These are phyloP conservation scores for Globisporangium paroecandrum DNA, from an alignment of 352 stramenopile species.

Conservation along the genomic window DNA sequence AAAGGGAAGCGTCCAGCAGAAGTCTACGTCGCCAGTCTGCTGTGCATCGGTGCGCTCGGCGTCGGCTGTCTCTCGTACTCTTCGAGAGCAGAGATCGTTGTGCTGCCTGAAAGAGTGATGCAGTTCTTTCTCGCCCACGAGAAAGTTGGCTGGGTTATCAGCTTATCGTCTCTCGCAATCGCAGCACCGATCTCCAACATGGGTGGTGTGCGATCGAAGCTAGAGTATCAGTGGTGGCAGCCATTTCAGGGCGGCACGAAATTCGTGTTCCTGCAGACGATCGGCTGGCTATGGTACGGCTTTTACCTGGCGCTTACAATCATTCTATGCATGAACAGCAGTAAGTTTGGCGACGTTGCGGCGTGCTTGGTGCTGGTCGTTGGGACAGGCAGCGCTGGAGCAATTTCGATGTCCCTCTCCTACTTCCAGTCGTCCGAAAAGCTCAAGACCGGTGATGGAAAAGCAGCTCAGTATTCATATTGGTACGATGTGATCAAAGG, in stretches of 20 bases:
- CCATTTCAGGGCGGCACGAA: slow-evolving; percentile 53
- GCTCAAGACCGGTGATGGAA: neutral
- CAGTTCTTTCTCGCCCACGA: slow-evolving; percentile 26
- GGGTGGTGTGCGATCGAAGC: slow-evolving; percentile 28
- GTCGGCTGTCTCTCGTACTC: slow-evolving; percentile 27
- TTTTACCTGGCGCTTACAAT: slow-evolving; percentile 40
- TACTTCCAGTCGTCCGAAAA: slow-evolving; percentile 26
- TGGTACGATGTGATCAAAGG: slow-evolving; percentile 17
- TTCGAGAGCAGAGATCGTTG: slow-evolving; percentile 2
- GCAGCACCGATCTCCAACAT: slow-evolving; percentile 39
- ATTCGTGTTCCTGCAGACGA: slow-evolving; percentile 55
- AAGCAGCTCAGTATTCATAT: neutral
- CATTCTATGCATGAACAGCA: slow-evolving; percentile 39
- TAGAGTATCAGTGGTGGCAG: slow-evolving; percentile 42
- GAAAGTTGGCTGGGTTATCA: slow-evolving; percentile 37
- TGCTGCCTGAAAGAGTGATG: slow-evolving; percentile 5
- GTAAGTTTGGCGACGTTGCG: slow-evolving; percentile 22
- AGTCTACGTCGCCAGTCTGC: slow-evolving; percentile 30
- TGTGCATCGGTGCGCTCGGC: slow-evolving; percentile 26
- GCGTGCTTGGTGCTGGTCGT: slow-evolving; percentile 33
- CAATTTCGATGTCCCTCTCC: slow-evolving; percentile 32
- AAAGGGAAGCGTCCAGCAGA: slow-evolving; percentile 22
- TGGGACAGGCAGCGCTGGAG: slow-evolving; percentile 23
- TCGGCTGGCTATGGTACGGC: slow-evolving; percentile 59
- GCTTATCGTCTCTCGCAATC: slow-evolving; percentile 29